Conservation (phyloP, 352 stramenopile genomes). For the Phytophthora sp. region DNA sequence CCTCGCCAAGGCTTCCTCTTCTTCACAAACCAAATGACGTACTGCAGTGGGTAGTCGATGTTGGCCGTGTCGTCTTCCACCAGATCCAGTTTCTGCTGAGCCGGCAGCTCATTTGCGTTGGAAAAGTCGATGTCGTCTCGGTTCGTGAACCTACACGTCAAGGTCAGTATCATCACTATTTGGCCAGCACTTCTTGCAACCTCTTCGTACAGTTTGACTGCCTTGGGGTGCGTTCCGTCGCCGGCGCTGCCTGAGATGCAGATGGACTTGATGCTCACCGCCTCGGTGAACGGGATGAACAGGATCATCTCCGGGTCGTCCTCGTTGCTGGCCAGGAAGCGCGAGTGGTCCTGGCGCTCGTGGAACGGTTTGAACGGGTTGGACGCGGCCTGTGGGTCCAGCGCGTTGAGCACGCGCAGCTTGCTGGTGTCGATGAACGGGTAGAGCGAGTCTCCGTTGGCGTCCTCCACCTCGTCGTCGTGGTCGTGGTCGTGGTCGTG, state of each 20-base stretch:
- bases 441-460: conserved; percentile 81
- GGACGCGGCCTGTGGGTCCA: conserved; percentile 58
- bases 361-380: conserved; percentile 88
- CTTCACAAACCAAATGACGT: background rate
- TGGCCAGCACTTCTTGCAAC: too few relatives aligned
- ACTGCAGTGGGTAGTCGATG: conserved; percentile 87
- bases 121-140: conserved; percentile 89
- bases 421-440: conserved; percentile 90
- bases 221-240: conserved; percentile 82
- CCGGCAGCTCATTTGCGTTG: conserved; percentile 76
- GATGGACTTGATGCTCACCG: conserved; percentile 89
- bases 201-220: conserved; percentile 75
- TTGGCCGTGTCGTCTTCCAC: conserved; percentile 66
- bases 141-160: conserved; percentile 65
- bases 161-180: too few relatives aligned
- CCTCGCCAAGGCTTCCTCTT: background rate
- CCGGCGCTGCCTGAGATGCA: conserved; percentile 78
- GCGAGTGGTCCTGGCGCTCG: conserved; percentile 68
- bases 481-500: conserved; percentile 61
- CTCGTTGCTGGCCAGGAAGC: conserved; percentile 78
- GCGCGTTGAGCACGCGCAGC: conserved; percentile 78
- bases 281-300: conserved; percentile 88
- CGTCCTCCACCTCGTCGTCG: conserved; percentile 69
- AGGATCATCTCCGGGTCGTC: conserved; percentile 87
- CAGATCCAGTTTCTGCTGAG: conserved; percentile 79